Evolutionary conservation across 176 grass and related monocot species (phyloP).

Genomic region (Ampelocalamus luodianensis): DNA sequence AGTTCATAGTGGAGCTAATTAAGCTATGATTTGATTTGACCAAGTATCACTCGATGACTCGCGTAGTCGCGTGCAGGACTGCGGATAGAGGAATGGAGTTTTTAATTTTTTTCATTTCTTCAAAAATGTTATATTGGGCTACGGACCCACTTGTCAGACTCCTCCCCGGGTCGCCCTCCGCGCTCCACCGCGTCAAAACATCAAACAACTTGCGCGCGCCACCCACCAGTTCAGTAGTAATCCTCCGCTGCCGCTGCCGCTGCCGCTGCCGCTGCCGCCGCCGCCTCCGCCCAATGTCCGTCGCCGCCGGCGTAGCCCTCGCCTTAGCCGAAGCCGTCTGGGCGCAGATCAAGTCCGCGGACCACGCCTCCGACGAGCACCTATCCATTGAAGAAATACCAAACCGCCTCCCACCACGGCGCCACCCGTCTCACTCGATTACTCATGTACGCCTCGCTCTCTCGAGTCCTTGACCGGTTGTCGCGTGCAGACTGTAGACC

Average conservation of each 20-base stretch:
- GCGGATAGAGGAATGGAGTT: neutral
- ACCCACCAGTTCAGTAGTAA: neutral
- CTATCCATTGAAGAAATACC: slow-evolving; percentile 67
- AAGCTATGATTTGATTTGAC: too few relatives aligned
- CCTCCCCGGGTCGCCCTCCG: neutral
- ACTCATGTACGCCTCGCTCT: neutral
- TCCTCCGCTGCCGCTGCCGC: neutral
- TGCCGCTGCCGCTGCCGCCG: too few relatives aligned
- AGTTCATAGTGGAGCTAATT: neutral
- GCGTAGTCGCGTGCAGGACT: too few relatives aligned
- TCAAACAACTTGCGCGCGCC: slow-evolving; percentile 52
- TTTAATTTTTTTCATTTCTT: too few relatives aligned
- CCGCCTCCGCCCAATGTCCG: slow-evolving; percentile 12
- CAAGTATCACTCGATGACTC: too few relatives aligned
- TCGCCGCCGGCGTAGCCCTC: slow-evolving; percentile 40
- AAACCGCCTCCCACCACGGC: neutral
- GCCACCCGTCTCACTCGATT: neutral
- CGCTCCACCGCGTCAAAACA: slow-evolving; percentile 15
- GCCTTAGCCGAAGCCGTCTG: slow-evolving; percentile 64
- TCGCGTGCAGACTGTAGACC: slow-evolving; percentile 63
- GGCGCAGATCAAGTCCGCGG: slow-evolving; percentile 69
- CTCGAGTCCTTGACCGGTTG: neutral
- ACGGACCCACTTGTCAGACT: slow-evolving; percentile 9
- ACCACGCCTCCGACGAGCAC: slow-evolving; percentile 71
- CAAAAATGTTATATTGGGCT: too few relatives aligned